These are phyloP conservation scores for Leptographium galeiforme DNA, from an alignment of 2,329 filamentous ascomycete genomes.

Conservation along the genomic window DNA sequence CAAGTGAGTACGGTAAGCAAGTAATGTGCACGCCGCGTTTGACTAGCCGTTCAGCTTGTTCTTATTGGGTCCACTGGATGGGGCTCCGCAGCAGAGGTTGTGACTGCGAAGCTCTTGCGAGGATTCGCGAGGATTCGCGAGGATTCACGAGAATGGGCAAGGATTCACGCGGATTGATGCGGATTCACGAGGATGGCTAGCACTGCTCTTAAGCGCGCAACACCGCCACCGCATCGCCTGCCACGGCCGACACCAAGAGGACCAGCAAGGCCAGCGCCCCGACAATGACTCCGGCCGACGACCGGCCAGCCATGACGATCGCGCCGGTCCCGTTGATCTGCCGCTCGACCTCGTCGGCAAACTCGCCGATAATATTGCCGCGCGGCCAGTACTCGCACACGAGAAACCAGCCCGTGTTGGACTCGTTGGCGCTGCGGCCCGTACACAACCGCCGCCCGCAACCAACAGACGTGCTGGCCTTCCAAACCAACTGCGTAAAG, in stretches of 20 bases:
- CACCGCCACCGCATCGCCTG: constrained; percentile 1
- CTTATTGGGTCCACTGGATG: no score
- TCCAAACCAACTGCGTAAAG: constrained; percentile 65
- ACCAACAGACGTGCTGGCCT: constrained; percentile 43
- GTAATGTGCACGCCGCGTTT: no score
- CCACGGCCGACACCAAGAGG: constrained; percentile 2
- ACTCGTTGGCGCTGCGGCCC: constrained; percentile 4
- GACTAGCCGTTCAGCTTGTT: no score
- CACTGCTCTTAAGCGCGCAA: not conserved
- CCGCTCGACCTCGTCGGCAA: constrained; percentile 29
- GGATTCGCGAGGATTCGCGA: no score
- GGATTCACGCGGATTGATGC: no score
- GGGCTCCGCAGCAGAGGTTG: no score
- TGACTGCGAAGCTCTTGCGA: no score
- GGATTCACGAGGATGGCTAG: not conserved
- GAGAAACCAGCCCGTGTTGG: constrained; percentile 44
- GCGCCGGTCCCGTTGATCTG: constrained; percentile 15
- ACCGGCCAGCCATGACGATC: not conserved
- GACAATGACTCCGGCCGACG: constrained; percentile 2
- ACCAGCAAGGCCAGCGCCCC: constrained; percentile 5
- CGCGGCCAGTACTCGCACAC: constrained; percentile 58
- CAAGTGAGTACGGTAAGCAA: no score
- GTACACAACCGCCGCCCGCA: constrained; percentile 34
- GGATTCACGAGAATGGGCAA: no score
- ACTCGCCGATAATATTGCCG: constrained; percentile 47